Base-by-base conservation (phyloP, 23 red algal species). In the Gracilaria domingensis region DNA sequence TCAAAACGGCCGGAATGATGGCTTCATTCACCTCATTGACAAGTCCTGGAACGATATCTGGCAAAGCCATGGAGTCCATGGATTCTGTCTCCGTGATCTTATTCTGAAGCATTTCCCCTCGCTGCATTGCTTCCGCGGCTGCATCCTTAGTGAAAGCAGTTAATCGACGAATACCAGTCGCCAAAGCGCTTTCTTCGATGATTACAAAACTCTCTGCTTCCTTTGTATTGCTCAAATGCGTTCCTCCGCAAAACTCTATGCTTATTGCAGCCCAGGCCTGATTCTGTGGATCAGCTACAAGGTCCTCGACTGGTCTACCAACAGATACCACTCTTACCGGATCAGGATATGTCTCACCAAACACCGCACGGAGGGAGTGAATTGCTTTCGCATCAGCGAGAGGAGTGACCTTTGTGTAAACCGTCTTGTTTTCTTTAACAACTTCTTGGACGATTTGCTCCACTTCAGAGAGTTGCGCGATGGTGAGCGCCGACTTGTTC, bases 261-360 rank as follows among this genome's bases (percentile, higher is more conserved):
- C 87, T 93, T 20, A 88, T 65, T 23, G 75, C 89, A 14, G 77
- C 56, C 94, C 94, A 96, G n/a, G 65, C 83, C 50, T 94, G 45
- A 66, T 95, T 89, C 75, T 89, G 35, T 42, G 97, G 97, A 71
- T 94, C 73, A 45, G 82, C 84, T 33, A 99, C 80, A 34, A 99
- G 67, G 35, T 96, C 87, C 47, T 95, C 88, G 28, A 99, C 95
- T 23, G 88, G 82, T 28, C 38, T 76, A 9, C 97, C 97, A 26
- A 99, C 53, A n/a, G 93, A 94, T 13, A 99, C 94, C 0, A 99
- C 93, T 17, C 97, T 94, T 64, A 99, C 97, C 0, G 86, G 93
- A 70, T 96, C 91, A 5, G 97, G 97, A 74, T 99, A 99, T n/a
- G 86, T 91, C 89, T 99, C 97, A 66, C 95, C 95, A 55, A 99